Evolutionary conservation across 805 yeast species (phyloP).

Genomic region (Saccharomyces eubayanus): DNA sequence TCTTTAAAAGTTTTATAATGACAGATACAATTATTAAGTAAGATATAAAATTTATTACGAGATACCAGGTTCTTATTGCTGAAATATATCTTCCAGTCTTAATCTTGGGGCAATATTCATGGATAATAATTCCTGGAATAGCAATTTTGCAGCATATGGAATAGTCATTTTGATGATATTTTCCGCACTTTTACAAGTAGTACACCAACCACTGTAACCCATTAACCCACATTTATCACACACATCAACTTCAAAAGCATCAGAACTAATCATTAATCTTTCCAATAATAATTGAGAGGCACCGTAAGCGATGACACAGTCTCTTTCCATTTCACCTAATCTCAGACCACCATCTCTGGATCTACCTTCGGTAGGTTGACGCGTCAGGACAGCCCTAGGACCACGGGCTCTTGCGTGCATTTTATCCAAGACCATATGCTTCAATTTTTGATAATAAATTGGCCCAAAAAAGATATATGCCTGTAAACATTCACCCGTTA

Average conservation of each 20-base stretch:
- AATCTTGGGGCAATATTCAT: conserved; percentile 98
- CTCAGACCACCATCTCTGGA: conserved; percentile 98
- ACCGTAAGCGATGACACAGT: conserved; percentile 98
- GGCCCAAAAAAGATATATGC: conserved; percentile 99
- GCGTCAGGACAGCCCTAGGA: conserved; percentile 93
- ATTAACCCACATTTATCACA: conserved; percentile 91
- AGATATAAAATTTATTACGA: background rate
- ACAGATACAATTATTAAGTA: background rate
- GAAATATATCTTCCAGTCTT: conserved; percentile 79
- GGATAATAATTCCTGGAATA: conserved; percentile 95
- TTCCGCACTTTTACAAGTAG: conserved; percentile 88
- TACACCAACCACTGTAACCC: conserved; percentile 98
- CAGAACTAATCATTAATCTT: conserved; percentile 92
- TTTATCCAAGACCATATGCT: conserved; percentile 97
- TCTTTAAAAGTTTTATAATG: background rate
- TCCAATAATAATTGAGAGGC: conserved; percentile 91
- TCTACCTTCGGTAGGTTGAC: conserved; percentile 99
- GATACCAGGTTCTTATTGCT: conserved; percentile 16
- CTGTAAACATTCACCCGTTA: conserved; percentile 93
- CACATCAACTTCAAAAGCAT: conserved; percentile 94
- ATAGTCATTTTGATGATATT: conserved; percentile 85
- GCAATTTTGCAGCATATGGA: conserved; percentile 96
- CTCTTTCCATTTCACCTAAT: conserved; percentile 99
- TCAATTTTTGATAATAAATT: conserved; percentile 92
- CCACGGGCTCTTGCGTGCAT: conserved; percentile 99